Base-by-base conservation (phyloP, 371 early-diverging fungal species). In the Cladochytrium tenue region DNA sequence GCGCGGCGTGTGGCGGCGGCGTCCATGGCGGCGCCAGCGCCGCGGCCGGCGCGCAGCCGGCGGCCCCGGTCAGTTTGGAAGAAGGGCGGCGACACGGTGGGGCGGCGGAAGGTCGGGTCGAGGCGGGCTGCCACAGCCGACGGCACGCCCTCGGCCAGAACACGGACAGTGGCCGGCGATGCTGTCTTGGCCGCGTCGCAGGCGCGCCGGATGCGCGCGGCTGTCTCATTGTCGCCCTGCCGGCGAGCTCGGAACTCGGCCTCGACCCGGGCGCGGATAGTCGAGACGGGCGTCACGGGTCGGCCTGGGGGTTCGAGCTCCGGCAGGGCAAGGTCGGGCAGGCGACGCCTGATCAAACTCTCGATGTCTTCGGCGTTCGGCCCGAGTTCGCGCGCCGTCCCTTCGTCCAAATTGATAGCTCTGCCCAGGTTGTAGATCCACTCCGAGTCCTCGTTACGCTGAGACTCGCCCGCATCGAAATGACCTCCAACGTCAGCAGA, bases 61-160 rank as follows among this genome's bases (percentile, higher is more conserved):
- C 32, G 2, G n/a, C 58, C 56, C n/a, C 71, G 62, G 26, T 66
- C 66, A 23, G 67, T 58, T n/a, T 33, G 27, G 15, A n/a, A 59
- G 34, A 65, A 66, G 2, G 72, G 64, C 4, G 62, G 59, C 3
- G 43, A 26, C 17, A 71, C 15, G 53, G n/a, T 20, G 1, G 72
- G 72, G 7, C 33, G 43, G 33, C 35, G 31, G 52, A 71, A 71
- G 20, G 67, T 67, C 2, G 67, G 63, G 26, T 71, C 72, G 10
- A 26, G 33, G 26, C 33, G 55, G 15, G 58, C 72, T 20, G 63
- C 63, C 30, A 56, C 15, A 15, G 23, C 25, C 17, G 64, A 63
- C 35, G 72, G 72, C 10, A 71, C 62, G 7, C 72, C 72, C 56
- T 71, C 72, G 33, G 59, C 56, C 23, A 71, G 33, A 4, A 71